Percentiles rank a stretch among this genome's conserved stretches.
Conservation (phyloP, 2,329 filamentous ascomycete genomes). For the Cordyceps militaris region DNA sequence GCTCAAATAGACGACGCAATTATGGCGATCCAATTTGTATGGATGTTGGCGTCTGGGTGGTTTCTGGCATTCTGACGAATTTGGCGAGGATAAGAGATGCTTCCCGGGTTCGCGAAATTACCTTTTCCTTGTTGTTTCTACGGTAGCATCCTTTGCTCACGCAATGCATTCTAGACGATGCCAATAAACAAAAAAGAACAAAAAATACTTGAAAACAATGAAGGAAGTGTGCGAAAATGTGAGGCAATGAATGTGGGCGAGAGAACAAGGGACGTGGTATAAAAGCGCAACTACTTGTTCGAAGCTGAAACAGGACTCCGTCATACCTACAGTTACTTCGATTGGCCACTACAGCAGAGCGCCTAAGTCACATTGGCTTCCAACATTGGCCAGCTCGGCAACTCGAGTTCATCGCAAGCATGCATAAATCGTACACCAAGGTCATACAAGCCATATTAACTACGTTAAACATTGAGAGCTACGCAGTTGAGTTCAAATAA, state of each 20-base stretch:
- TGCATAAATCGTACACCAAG: too few species aligned
- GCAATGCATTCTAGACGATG: slow-evolving; percentile 33
- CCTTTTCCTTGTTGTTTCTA: slow-evolving; percentile 30
- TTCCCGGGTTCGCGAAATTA: slow-evolving; percentile 26
- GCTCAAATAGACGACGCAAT: slow-evolving; percentile 62
- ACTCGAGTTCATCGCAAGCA: too few species aligned
- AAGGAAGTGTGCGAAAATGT: not conserved
- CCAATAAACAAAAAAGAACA: slow-evolving; percentile 17
- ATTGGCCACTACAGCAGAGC: too few species aligned
- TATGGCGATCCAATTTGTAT: slow-evolving; percentile 17
- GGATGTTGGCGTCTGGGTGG: slow-evolving; percentile 37
- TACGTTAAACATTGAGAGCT: too few species aligned
- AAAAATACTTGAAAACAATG: slow-evolving; percentile 2
- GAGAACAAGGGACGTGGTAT: too few species aligned
- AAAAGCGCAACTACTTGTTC: too few species aligned
- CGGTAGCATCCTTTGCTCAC: slow-evolving; percentile 33
- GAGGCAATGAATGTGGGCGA: not conserved
- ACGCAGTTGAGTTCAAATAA: too few species aligned
- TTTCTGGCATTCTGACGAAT: slow-evolving; percentile 33
- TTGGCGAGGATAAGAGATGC: slow-evolving; percentile 26
- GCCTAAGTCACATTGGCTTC: too few species aligned
- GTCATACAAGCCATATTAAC: too few species aligned
- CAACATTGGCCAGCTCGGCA: too few species aligned
- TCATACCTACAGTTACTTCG: too few species aligned
- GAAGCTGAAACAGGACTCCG: too few species aligned